Conservation (phyloP, 257 asterid species). For the Lycium barbarum region DNA sequence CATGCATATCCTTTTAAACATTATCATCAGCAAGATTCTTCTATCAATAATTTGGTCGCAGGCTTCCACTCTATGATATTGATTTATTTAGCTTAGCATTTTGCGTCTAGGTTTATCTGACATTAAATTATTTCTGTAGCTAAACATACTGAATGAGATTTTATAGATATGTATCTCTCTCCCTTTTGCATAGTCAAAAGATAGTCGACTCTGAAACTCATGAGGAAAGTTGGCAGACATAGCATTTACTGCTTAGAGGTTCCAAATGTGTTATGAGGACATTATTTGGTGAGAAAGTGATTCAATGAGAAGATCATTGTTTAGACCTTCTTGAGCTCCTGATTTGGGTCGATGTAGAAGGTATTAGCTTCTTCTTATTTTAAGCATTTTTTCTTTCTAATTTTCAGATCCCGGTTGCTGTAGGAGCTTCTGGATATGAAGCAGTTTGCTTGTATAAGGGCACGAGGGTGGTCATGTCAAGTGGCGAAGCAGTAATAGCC, state of each 20-base stretch:
- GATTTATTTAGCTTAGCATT: background rate
- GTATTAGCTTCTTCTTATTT: background rate
- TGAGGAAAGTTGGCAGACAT: background rate
- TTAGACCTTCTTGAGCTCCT: background rate
- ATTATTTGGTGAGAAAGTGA: background rate
- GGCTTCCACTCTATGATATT: background rate
- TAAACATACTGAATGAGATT: background rate
- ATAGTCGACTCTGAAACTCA: background rate
- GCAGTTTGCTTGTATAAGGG: constrained; percentile 64
- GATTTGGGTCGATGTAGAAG: background rate
- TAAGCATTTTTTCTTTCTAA: background rate
- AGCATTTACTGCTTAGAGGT: constrained; percentile 12
- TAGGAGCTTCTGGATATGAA: constrained; percentile 62
- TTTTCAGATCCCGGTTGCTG: constrained; percentile 61
- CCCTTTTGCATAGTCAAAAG: constrained; percentile 2
- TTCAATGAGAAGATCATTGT: background rate
- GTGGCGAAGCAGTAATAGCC: constrained; percentile 45
- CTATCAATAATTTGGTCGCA: background rate
- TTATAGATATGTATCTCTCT: background rate
- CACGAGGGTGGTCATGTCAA: constrained; percentile 51
- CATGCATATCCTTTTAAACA: background rate
- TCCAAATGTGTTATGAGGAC: background rate
- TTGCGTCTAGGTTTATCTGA: background rate
- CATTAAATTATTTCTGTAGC: background rate
- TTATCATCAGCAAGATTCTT: background rate